These are phyloP conservation scores for Nematocida ausubeli DNA, from an alignment of 371 early-diverging fungal species.

Conservation along the genomic window DNA sequence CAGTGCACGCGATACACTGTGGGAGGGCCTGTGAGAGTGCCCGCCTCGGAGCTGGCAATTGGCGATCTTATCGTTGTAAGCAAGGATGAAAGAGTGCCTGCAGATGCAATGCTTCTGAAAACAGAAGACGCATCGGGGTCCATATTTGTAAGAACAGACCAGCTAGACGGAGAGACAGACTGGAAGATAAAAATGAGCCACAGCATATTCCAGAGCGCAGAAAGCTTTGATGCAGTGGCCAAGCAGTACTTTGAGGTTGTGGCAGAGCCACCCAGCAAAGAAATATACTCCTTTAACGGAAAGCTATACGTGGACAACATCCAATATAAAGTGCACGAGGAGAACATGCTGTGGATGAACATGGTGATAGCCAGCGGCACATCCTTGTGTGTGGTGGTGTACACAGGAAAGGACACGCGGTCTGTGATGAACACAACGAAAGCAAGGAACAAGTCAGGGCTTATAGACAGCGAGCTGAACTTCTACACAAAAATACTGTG, in stretches of 20 bases:
- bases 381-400: constrained; percentile 82
- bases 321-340: constrained; percentile 70
- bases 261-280: constrained; percentile 86
- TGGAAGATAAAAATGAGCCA: constrained; percentile 78
- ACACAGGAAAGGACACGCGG: constrained; percentile 90
- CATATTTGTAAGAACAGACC: constrained; percentile 94
- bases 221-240: constrained; percentile 19
- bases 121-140: constrained; percentile 76
- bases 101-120: constrained; percentile 74
- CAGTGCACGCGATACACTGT: constrained; percentile 71
- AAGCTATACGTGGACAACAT: constrained; percentile 69
- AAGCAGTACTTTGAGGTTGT: constrained; percentile 41
- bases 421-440: constrained; percentile 93
- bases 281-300: constrained; percentile 87
- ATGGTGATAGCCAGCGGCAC: constrained; percentile 88
- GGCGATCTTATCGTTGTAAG: constrained; percentile 83
- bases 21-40: constrained; percentile 71
- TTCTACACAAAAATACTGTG: constrained; percentile 72
- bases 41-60: constrained; percentile 78
- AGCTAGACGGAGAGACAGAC: constrained; percentile 97
- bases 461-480: constrained; percentile 86
- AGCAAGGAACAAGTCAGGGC: constrained; percentile 86
- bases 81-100: constrained; percentile 88
- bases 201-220: background rate
- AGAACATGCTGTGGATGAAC: constrained; percentile 94